Conservation (phyloP, 768 basidiomycete species). For the Dioszegia aurantiaca region DNA sequence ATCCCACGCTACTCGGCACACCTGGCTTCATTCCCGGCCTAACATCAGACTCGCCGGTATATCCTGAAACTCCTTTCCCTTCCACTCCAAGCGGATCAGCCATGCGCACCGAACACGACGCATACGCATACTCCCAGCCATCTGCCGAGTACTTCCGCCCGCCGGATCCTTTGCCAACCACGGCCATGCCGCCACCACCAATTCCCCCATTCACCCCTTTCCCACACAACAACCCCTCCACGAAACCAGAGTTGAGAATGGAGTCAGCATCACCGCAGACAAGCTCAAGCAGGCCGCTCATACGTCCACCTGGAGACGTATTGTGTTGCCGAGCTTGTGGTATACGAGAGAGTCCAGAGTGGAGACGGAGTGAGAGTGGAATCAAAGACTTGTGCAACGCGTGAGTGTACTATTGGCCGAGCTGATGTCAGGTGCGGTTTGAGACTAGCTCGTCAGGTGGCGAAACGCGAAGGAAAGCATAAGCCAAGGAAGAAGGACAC, state of each 20-base stretch:
- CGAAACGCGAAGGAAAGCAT: conserved; percentile 49
- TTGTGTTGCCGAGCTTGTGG: conserved; percentile 46
- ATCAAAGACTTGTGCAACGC: conserved; percentile 52
- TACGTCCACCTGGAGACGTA: conserved; percentile 44
- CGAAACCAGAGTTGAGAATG: not conserved
- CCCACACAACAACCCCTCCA: not conserved
- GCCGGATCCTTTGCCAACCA: conserved; percentile 13
- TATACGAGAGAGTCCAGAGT: conserved; percentile 45
- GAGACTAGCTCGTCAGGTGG: conserved; percentile 45
- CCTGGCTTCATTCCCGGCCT: too few species aligned
- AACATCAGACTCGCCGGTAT: too few species aligned
- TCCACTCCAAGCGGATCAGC: too few species aligned
- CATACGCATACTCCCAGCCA: too few species aligned
- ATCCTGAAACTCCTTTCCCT: too few species aligned
- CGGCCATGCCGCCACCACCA: not conserved
- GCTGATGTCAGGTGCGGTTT: conserved; percentile 43
- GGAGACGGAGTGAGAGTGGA: conserved; percentile 47
- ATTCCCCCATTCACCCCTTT: not conserved
- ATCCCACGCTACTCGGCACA: too few species aligned
- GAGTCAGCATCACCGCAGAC: not conserved
- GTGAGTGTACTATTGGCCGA: conserved; percentile 33
- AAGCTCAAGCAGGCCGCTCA: conserved; percentile 29
- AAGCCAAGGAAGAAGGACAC: conserved; percentile 49
- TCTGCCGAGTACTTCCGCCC: too few species aligned
- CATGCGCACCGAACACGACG: too few species aligned